These are phyloP conservation scores for Setomelanomma holmii DNA, from an alignment of 2,329 filamentous ascomycete genomes.

Conservation along the genomic window DNA sequence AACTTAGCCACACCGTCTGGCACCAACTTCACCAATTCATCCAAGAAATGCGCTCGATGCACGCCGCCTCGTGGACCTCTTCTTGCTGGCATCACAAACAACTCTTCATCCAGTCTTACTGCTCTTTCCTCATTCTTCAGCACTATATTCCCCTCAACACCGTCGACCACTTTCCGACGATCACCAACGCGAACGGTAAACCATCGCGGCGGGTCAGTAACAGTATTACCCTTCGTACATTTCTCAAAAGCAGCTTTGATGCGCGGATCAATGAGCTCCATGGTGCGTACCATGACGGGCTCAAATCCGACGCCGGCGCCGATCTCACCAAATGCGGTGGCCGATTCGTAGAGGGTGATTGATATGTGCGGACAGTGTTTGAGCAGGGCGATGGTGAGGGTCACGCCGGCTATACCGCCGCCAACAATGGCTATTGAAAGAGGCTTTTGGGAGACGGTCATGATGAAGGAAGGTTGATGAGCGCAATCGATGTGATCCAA, in stretches of 20 bases:
- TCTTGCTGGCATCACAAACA: slow-evolving; percentile 33
- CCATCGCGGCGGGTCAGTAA: slow-evolving; percentile 26
- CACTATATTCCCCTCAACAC: slow-evolving; percentile 13
- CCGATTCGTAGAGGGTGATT: slow-evolving; percentile 63
- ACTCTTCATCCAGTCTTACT: slow-evolving; percentile 19
- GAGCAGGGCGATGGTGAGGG: slow-evolving; percentile 60
- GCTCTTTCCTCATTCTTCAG: slow-evolving; percentile 9
- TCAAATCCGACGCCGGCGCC: slow-evolving; percentile 64
- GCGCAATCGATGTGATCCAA: no score
- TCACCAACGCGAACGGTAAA: slow-evolving; percentile 35
- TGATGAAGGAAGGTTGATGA: background rate
- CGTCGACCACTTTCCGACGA: slow-evolving; percentile 18
- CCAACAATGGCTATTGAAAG: slow-evolving; percentile 61
- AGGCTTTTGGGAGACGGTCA: slow-evolving; percentile 2
- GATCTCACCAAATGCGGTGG: slow-evolving; percentile 62
- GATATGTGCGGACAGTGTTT: slow-evolving; percentile 48
- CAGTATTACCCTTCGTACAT: slow-evolving; percentile 12
- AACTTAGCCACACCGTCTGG: slow-evolving; percentile 53
- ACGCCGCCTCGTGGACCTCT: slow-evolving; percentile 45
- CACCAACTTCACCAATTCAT: slow-evolving; percentile 57
- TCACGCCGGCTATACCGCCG: slow-evolving; percentile 65
- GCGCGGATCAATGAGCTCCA: slow-evolving; percentile 50
- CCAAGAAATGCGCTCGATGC: slow-evolving; percentile 59
- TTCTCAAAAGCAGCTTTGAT: slow-evolving; percentile 20
- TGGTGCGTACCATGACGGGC: slow-evolving; percentile 39